Evolutionary conservation across 495 filamentous ascomycete species (phyloP), one percentile per base, ranked within the genome.

Genomic region (Aeminium ludgeri): DNA sequence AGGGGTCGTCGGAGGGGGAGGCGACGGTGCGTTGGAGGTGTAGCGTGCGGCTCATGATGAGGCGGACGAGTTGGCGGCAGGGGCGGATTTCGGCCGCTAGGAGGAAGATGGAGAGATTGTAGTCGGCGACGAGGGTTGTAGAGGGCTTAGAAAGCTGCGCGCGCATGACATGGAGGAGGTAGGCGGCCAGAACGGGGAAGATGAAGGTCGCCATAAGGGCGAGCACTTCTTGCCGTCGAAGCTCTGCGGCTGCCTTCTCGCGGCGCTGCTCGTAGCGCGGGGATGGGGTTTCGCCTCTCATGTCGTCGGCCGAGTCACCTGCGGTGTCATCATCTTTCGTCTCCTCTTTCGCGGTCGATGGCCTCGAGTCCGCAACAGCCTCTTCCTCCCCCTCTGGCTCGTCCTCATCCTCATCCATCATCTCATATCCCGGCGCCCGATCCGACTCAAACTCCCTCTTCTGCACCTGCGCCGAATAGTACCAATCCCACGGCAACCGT

Each of bases 401-500:
- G 4, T 8, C 23, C 23, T 25, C 23, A 25, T 28, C 27, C 17
- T 66, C 60, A 27, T 67, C 67, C 8, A 27, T 27, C 10, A 16
- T 25, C 10, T 31, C 38, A 2, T 18, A 7, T 2, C 10, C 15
- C 71, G 54, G 4, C 67, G 67, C 3, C 59, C 52, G 29, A 16
- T 49, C 48, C 7, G 27, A 30, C 4, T 46, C 38, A 25, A 48
- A 34, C 20, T 47, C 48, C 16, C 48, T 36, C 12, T 51, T 43
- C 6, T 49, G 36, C 25, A 33, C 37, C 54, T 89, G 83, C 0
- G 86, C 80, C 0, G 80, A 73, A 40, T 78, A 70, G 60, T 95
- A 95, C 86, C 86, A 95, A 42, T 85, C 74, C 87, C 89, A 97
- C 51, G 89, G 91, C 41, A 86, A 60, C 41, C 82, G 76, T 6